phyloP scores from a whole-genome alignment of 192 early-diverging fungal genomes.

The Coemansia sp. region DNA sequence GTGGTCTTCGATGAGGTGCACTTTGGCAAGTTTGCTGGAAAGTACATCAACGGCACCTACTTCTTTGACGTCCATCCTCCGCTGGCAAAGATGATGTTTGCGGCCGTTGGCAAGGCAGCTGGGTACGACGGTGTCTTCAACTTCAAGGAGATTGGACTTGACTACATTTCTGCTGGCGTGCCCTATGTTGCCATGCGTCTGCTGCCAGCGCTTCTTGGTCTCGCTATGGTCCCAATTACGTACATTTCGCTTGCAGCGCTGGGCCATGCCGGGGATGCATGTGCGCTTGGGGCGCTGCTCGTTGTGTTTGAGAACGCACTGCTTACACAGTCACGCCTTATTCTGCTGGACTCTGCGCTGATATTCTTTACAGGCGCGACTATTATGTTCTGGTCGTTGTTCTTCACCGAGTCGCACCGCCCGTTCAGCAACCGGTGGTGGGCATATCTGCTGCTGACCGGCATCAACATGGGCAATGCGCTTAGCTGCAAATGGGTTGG shows the following conservation, averaged over 20 bases:
- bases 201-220: slow-evolving; percentile 75
- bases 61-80: slow-evolving; percentile 98
- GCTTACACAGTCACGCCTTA: slow-evolving; percentile 87
- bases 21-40: slow-evolving; percentile 95
- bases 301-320: slow-evolving; percentile 89
- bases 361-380: slow-evolving; percentile 66
- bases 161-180: slow-evolving; percentile 85
- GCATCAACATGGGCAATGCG: slow-evolving; percentile 71
- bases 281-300: slow-evolving; percentile 75
- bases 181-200: slow-evolving; percentile 87
- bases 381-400: slow-evolving; percentile 34
- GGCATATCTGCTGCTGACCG: slow-evolving; percentile 82
- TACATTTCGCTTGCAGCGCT: slow-evolving; percentile 83
- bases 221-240: slow-evolving; percentile 78
- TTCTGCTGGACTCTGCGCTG: slow-evolving; percentile 87
- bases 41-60: slow-evolving; percentile 83
- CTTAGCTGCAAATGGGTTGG: slow-evolving; percentile 94
- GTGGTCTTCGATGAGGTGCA: slow-evolving; percentile 95
- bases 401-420: slow-evolving; percentile 34
- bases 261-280: slow-evolving; percentile 73
- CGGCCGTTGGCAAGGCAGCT: slow-evolving; percentile 69
- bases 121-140: slow-evolving; percentile 92
- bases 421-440: slow-evolving; percentile 71
- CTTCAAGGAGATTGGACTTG: slow-evolving; percentile 92
- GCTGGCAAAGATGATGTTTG: slow-evolving; percentile 89